A percentile compares a stretch with the other conserved stretches of the same genome.
phyloP scores from a whole-genome alignment of 2,329 filamentous ascomycete species.

The Hypoxylon sp. region DNA sequence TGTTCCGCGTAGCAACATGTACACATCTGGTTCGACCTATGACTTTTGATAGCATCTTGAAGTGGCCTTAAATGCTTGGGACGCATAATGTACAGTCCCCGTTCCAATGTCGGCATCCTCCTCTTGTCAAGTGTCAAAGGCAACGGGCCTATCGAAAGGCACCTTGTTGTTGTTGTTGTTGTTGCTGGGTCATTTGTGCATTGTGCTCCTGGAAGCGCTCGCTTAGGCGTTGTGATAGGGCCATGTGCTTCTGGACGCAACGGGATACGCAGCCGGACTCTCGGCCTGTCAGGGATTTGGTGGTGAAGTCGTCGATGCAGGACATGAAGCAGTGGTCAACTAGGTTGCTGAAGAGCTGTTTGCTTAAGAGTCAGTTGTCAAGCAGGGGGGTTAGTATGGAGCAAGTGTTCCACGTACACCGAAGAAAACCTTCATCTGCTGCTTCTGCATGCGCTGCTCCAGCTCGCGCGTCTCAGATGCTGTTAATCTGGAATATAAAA shows the following conservation, averaged over 20 bases:
- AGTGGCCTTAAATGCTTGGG: no score
- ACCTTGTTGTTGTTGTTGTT: conserved; percentile 49
- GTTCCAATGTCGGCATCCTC: no score
- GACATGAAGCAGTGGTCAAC: conserved; percentile 94
- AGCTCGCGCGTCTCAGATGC: conserved; percentile 89
- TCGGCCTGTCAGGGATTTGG: conserved; percentile 87
- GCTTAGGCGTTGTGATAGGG: conserved; percentile 86
- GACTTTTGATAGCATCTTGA: no score
- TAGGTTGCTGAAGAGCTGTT: conserved; percentile 69
- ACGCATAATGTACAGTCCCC: conserved; percentile 5
- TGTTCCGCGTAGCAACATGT: background rate
- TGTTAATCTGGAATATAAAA: conserved; percentile 63
- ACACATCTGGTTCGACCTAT: conserved; percentile 3
- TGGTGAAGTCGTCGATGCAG: conserved; percentile 98
- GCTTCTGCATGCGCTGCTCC: conserved; percentile 92
- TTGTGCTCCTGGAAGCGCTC: conserved; percentile 85
- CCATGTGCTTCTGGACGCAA: conserved; percentile 96
- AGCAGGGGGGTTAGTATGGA: background rate
- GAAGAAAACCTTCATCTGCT: conserved; percentile 99
- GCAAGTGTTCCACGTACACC: conserved; percentile 68
- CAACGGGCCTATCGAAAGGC: conserved; percentile 52
- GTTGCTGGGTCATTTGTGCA: conserved; percentile 64
- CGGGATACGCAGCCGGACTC: conserved; percentile 93
- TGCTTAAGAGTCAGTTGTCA: conserved; percentile 1
- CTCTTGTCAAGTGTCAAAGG: no score